phyloP scores from a whole-genome alignment of 1,284 basidiomycete genomes.

The Sporisorium exsertum region DNA sequence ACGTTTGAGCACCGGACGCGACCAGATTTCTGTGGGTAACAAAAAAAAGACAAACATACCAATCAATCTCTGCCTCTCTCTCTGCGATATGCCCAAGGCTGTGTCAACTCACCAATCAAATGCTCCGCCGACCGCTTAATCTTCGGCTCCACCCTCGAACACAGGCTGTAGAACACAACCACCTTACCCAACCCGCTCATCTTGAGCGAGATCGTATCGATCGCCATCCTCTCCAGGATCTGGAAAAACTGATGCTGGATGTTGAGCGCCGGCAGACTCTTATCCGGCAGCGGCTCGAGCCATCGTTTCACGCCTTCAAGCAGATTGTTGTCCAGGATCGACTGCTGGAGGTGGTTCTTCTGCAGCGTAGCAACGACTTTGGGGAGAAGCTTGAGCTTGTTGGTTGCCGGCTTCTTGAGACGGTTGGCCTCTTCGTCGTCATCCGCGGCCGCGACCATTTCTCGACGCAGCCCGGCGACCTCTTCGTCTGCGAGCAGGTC shows the following conservation, averaged over 20 bases:
- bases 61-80: too few relatives aligned
- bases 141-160: conserved; percentile 81
- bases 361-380: conserved; percentile 92
- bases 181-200: conserved; percentile 91
- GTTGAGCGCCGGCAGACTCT: conserved; percentile 91
- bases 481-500: conserved; percentile 92
- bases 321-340: conserved; percentile 94
- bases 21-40: conserved; percentile 57
- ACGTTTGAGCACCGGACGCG: conserved; percentile 66
- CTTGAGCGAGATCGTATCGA: conserved; percentile 90
- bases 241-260: conserved; percentile 94
- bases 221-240: conserved; percentile 82
- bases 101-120: conserved; percentile 78
- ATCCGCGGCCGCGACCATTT: conserved; percentile 88
- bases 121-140: conserved; percentile 84
- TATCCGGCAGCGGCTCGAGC: conserved; percentile 94
- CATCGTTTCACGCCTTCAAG: conserved; percentile 89
- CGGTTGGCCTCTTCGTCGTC: conserved; percentile 85
- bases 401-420: conserved; percentile 84
- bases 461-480: conserved; percentile 82
- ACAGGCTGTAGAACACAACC: conserved; percentile 94
- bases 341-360: conserved; percentile 90
- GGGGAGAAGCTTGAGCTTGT: conserved; percentile 85
- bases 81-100: too few relatives aligned
- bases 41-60: too few relatives aligned